Evolutionary conservation across 225 moss, liverwort and hornwort genomes (phyloP), one percentile per base, ranked within the genome.

Genomic region (Sphagnum contortum): DNA sequence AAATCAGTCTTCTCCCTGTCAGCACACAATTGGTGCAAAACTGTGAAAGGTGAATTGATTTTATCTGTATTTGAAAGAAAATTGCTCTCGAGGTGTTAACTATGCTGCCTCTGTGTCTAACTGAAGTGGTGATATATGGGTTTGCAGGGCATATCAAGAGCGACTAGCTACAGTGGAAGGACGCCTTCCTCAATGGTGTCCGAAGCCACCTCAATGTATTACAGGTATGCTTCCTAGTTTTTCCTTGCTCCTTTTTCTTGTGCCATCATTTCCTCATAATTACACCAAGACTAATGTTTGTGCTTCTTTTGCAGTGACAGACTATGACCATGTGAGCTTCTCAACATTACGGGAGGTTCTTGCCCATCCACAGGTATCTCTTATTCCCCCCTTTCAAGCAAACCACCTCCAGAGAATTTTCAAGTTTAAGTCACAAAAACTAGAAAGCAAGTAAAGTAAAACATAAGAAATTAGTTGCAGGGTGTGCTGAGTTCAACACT

Each of bases 321-420:
- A 77, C 57, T 90, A 80, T 68, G 93, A 93, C 66, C 87, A 98
- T 68, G 80, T 98, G 55, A 67, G 52, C 65, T 72, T 87, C 55
- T 88, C 89, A 52, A 87, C 89, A 9, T 78, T 98, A 51, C 86
- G 96, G 59, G 91, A 98, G 82, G 87, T 93, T 75, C 71, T 93
- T 63, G 79, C 81, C 59, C 71, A 81, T 56, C 59, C 90, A 58
- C 74, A 89, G 92, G 95, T 82, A 3, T 55, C 52, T 49, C 7
- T 12, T n/a, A 45, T 49, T 12, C 53, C 6, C 7, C 7, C 44
- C 8, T 12, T 10, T 50, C 29, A 14, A 49, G 4, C 48, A 56
- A 56, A 9, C 55, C n/a, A n/a, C 9, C 55, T 9, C 9, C 55
- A 9, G 2, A 56, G n/a, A 56, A 9, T 56, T 9, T 9, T 9